Base-by-base conservation (phyloP, 306 rosid genomes). In the Potentilla sterilis region DNA sequence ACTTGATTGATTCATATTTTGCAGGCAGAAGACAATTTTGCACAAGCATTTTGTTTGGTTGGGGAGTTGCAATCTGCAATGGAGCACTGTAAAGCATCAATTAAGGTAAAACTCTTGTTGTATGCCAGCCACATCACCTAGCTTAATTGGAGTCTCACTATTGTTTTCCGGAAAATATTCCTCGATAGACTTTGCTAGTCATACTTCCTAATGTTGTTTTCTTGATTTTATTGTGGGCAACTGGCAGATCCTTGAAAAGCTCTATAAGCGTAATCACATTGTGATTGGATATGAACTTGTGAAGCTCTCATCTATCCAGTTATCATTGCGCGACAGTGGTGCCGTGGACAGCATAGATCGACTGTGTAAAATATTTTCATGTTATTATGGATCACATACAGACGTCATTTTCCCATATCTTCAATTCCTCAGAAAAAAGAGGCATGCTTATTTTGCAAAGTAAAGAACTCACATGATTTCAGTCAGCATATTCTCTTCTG, bases 21-120 rank as follows among this genome's bases (percentile, higher is more conserved):
- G 87, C 86, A 93, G 98, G 97, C 78, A 44, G 96, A 93, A 86
- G 98, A 93, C 86, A 86, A 72, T 80, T 84, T 93, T 65, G 93
- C 98, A 18, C 92, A 87, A 82, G 98, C 96, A 43, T 87, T 86
- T 81, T 88, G 89, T 86, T 81, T 77, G 77, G 61, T 79, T 28
- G 93, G 93, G 74, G 88, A 93, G 40, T 77, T 88, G 42, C 80
- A 83, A 67, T 70, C 67, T 65, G 87, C 93, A 69, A 70, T 68
- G 70, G 82, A 81, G 77, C 97, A 89, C 77, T 89, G 97, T 78
- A 88, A 87, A 86, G 92, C 97, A 79, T 93, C 98, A 67, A 79
- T 93, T 72, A 80, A 81, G 96, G 98, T 91, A 78, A 70, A 64
- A 35, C 13, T 67, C 46, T 21, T 72, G 34, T 72, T 15, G 24